phyloP scores from a whole-genome alignment of 2,329 filamentous ascomycete species.

The Talaromyces funiculosus region DNA sequence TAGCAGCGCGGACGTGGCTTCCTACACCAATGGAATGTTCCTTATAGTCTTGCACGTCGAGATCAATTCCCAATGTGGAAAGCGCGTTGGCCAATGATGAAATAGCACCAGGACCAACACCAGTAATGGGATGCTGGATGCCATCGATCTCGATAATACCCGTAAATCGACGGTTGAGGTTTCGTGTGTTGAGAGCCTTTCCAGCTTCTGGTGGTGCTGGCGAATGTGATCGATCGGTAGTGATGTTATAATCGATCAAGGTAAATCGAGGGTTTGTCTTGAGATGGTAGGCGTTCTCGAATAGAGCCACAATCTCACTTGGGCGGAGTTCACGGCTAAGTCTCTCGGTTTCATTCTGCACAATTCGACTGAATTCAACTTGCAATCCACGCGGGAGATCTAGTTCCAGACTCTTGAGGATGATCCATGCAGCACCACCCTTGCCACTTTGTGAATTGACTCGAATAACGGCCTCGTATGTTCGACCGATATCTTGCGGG shows the following conservation, averaged over 20 bases:
- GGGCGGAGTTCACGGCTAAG: conserved; percentile 79
- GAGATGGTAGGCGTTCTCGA: conserved; percentile 82
- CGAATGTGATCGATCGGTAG: conserved; percentile 70
- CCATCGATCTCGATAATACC: conserved; percentile 81
- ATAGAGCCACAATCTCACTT: conserved; percentile 78
- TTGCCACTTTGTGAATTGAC: conserved; percentile 97
- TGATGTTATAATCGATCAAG: conserved; percentile 87
- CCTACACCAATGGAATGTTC: conserved; percentile 86
- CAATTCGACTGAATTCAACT: conserved; percentile 80
- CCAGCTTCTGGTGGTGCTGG: conserved; percentile 63
- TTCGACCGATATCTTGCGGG: conserved; percentile 86
- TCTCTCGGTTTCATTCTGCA: conserved; percentile 74
- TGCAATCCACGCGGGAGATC: conserved; percentile 90
- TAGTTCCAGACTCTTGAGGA: conserved; percentile 79
- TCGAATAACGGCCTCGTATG: conserved; percentile 95
- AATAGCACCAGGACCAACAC: conserved; percentile 83
- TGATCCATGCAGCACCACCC: conserved; percentile 90
- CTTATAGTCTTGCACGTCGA: conserved; percentile 93
- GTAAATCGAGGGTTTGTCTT: conserved; percentile 76
- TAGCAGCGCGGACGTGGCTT: conserved; percentile 82
- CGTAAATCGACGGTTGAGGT: conserved; percentile 74
- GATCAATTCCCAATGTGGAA: conserved; percentile 68
- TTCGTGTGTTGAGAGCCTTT: conserved; percentile 69
- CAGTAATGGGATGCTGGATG: conserved; percentile 68
- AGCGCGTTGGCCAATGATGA: conserved; percentile 82